These are phyloP conservation scores for Creolimax fragrantissima DNA, from an alignment of 78 protist genomes.

Conservation along the genomic window DNA sequence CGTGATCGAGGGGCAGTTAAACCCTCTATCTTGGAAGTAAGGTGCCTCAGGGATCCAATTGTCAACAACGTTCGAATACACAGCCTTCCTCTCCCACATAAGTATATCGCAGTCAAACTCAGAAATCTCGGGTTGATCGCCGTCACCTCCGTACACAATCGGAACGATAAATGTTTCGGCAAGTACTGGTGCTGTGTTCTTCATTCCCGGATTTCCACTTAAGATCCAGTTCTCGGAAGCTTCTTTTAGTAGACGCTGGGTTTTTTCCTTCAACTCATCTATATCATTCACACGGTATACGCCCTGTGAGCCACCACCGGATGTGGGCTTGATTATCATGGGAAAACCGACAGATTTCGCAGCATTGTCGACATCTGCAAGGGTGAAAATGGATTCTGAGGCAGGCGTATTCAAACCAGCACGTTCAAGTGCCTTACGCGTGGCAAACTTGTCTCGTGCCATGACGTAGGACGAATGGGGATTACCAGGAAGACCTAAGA, in stretches of 20 bases:
- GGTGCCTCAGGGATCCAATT: conserved; percentile 3
- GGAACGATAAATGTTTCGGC: background rate
- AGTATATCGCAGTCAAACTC: background rate
- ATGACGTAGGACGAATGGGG: background rate
- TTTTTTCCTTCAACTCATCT: background rate
- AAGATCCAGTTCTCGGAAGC: background rate
- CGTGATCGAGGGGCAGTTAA: background rate
- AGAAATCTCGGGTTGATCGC: background rate
- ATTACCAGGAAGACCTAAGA: background rate
- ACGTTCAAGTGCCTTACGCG: background rate
- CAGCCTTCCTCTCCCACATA: background rate
- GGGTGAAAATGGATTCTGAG: background rate
- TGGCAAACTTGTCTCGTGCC: conserved; percentile 1
- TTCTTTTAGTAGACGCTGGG: background rate
- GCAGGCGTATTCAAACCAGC: background rate
- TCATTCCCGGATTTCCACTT: background rate
- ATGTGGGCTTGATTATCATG: background rate
- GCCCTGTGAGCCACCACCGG: background rate
- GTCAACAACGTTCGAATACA: conserved; percentile 10
- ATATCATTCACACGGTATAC: background rate
- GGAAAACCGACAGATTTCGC: background rate
- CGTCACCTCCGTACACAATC: background rate
- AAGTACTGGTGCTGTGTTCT: background rate
- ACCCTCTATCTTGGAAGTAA: background rate
- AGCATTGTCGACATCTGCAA: background rate